Conservation (phyloP, 2,329 filamentous ascomycete genomes). For the Gnomoniopsis sp. region DNA sequence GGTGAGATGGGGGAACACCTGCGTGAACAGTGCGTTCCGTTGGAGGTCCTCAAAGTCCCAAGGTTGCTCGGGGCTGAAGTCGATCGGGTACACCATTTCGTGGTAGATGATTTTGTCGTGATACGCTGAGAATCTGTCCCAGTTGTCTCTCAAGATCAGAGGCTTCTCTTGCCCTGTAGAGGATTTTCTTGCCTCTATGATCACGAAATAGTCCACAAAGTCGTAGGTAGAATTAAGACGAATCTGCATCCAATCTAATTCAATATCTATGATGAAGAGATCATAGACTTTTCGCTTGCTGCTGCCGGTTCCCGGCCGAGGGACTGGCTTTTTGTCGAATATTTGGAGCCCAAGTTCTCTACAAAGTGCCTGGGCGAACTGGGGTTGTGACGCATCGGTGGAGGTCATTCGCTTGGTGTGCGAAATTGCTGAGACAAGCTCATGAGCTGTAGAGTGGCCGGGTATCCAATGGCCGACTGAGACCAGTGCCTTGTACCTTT, state of each 20-base stretch:
- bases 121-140: constrained; percentile 48
- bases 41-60: constrained; percentile 53
- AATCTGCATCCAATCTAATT: constrained; percentile 65
- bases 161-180: constrained; percentile 57
- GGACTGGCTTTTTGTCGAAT: constrained; percentile 22
- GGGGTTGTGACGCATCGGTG: not conserved
- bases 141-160: constrained; percentile 49
- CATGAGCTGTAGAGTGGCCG: not conserved
- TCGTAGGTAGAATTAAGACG: constrained; percentile 55
- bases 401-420: not conserved
- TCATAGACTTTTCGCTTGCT: constrained; percentile 54
- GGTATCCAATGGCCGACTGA: not conserved
- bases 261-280: constrained; percentile 59
- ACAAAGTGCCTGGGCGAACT: constrained; percentile 27
- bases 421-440: constrained; percentile 1
- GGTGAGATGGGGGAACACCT: constrained; percentile 48
- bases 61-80: constrained; percentile 33
- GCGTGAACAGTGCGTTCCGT: constrained; percentile 54
- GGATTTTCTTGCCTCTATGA: constrained; percentile 56
- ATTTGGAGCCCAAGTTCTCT: constrained; percentile 35
- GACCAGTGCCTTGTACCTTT: not conserved
- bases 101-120: constrained; percentile 58
- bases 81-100: constrained; percentile 43
- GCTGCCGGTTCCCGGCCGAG: not conserved
- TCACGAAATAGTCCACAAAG: constrained; percentile 62